phyloP scores from a whole-genome alignment of 768 basidiomycete species.

The Rhizopogon vinicolor region DNA sequence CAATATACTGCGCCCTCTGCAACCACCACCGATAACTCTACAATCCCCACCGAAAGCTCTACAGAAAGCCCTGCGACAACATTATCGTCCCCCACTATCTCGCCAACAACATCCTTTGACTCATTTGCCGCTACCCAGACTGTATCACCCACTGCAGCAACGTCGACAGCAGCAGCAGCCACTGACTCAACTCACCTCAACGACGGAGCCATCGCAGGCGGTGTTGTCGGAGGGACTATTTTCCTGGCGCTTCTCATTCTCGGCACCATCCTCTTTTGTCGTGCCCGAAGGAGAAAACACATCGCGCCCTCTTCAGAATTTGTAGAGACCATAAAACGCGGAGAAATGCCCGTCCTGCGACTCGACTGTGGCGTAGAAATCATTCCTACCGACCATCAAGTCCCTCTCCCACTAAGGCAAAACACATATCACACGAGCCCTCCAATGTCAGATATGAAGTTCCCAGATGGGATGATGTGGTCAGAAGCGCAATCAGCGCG shows the following conservation, averaged over 20 bases:
- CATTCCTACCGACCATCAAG: background rate
- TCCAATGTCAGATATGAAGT: conserved; percentile 4
- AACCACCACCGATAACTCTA: too few relatives aligned
- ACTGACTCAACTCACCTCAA: conserved; percentile 14
- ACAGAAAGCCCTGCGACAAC: too few relatives aligned
- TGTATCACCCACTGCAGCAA: background rate
- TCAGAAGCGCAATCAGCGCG: conserved; percentile 8
- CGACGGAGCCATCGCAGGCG: conserved; percentile 49
- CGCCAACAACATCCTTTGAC: background rate
- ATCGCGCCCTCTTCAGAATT: conserved; percentile 62
- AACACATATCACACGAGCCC: conserved; percentile 7
- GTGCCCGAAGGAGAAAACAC: conserved; percentile 34
- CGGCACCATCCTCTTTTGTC: conserved; percentile 35
- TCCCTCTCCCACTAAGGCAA: conserved; percentile 12
- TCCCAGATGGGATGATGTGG: conserved; percentile 10
- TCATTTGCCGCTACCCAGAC: background rate
- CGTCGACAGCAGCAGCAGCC: conserved; percentile 2
- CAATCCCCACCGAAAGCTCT: too few relatives aligned
- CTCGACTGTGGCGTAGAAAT: conserved; percentile 18
- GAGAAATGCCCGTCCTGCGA: conserved; percentile 21
- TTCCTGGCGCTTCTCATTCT: conserved; percentile 31
- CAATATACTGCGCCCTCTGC: background rate
- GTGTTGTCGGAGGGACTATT: conserved; percentile 45
- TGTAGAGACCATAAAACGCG: conserved; percentile 26
- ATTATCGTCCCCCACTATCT: background rate